Evolutionary conservation across 2,329 filamentous ascomycete species (phyloP).

Genomic region (Monilinia laxa): DNA sequence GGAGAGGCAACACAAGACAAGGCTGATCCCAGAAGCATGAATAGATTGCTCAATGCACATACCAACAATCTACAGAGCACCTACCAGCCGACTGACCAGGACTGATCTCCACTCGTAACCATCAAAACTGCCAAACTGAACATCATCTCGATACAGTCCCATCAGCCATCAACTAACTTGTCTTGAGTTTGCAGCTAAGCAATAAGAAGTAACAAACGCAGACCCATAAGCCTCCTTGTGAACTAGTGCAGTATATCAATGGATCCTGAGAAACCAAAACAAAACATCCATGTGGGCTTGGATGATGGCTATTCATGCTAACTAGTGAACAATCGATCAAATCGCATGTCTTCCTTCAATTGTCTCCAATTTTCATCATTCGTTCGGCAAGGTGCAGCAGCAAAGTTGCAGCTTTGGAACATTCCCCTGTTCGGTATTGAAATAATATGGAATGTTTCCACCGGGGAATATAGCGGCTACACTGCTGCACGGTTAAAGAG

Average conservation of each 20-base stretch:
- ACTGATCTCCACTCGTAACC: constrained; percentile 3
- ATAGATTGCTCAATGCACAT: constrained; percentile 22
- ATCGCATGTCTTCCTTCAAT: constrained; percentile 25
- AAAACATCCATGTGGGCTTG: constrained; percentile 17
- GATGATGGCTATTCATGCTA: constrained; percentile 9
- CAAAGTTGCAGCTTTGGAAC: constrained; percentile 21
- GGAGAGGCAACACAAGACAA: constrained; percentile 15
- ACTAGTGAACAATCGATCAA: constrained; percentile 13
- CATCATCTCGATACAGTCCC: constrained; percentile 10
- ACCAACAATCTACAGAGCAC: constrained; percentile 16
- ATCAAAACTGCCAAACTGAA: constrained; percentile 18
- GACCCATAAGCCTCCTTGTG: neutral
- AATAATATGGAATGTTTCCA: constrained; percentile 22
- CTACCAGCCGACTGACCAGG: constrained; percentile 20
- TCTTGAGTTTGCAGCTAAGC: constrained; percentile 8
- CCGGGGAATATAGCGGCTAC: constrained; percentile 24
- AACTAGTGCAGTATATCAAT: neutral
- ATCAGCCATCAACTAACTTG: neutral
- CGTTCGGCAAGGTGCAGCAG: constrained; percentile 21
- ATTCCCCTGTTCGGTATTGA: constrained; percentile 22
- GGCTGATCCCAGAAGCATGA: constrained; percentile 23
- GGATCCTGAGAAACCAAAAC: neutral
- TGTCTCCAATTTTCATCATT: constrained; percentile 12
- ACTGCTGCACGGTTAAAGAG: constrained; percentile 21
- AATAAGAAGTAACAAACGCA: constrained; percentile 3